These are phyloP conservation scores for Calonectria leucothoes DNA, from an alignment of 2,329 filamentous ascomycete genomes.

Conservation along the genomic window DNA sequence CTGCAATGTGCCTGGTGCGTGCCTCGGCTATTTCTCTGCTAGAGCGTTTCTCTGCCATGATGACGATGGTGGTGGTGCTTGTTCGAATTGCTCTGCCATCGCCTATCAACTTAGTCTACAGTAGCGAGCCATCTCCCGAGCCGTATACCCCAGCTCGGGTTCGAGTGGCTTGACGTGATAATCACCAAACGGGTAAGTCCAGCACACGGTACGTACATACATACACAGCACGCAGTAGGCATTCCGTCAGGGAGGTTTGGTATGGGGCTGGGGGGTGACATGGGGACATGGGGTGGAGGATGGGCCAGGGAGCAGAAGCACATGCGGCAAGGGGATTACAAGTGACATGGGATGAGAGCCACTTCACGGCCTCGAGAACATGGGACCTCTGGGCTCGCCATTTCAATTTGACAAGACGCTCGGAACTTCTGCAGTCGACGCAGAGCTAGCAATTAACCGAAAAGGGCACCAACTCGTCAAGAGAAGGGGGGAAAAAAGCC, in stretches of 20 bases:
- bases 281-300: slow-evolving; percentile 8
- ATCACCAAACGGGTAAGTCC: neutral
- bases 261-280: neutral
- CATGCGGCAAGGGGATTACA: slow-evolving; percentile 7
- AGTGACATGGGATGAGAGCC: slow-evolving; percentile 12
- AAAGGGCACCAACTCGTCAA: neutral
- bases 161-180: neutral
- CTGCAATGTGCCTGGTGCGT: neutral
- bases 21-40: slow-evolving; percentile 29
- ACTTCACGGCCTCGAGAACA: slow-evolving; percentile 5
- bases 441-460: slow-evolving; percentile 1
- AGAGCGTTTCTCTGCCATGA: neutral
- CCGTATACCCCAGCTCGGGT: neutral
- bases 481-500: too few species aligned
- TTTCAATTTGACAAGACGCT: slow-evolving; percentile 10
- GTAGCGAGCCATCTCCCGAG: neutral
- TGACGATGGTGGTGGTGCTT: slow-evolving; percentile 4
- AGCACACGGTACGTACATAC: slow-evolving; percentile 6
- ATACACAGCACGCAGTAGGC: neutral
- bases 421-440: neutral
- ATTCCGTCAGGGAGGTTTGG: slow-evolving; percentile 12
- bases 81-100: neutral
- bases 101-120: slow-evolving; percentile 1
- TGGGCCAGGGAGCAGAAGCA: slow-evolving; percentile 7
- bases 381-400: slow-evolving; percentile 2